Conservation (phyloP, 176 grass and related monocot species). For the Musa beccarii region DNA sequence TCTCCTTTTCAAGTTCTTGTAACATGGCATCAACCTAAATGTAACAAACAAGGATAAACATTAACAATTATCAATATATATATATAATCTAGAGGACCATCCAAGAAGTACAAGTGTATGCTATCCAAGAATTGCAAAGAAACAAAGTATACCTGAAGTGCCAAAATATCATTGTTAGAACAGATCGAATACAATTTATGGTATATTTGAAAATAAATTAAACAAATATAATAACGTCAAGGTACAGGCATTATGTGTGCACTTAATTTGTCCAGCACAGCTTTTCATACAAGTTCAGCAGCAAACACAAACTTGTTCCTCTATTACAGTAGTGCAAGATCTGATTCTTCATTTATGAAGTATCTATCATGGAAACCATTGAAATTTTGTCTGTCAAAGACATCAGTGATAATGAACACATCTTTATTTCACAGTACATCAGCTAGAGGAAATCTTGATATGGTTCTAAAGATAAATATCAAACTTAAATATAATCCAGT, state of each 20-base stretch:
- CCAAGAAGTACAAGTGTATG: no score
- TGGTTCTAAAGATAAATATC: no score
- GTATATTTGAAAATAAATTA: neutral
- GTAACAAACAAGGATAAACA: neutral
- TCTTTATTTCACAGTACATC: no score
- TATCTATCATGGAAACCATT: neutral
- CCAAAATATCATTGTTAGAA: neutral
- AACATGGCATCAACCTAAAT: conserved; percentile 91
- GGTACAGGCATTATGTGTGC: neutral
- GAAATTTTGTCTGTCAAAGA: no score
- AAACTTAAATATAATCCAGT: no score
- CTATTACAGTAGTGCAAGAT: neutral
- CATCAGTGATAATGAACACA: no score
- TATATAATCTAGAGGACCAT: neutral
- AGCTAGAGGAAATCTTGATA: no score
- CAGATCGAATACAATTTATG: neutral
- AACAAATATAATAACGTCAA: neutral
- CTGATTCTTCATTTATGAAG: neutral
- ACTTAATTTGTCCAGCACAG: neutral
- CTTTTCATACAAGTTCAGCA: neutral
- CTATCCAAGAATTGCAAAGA: no score
- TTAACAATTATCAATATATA: neutral
- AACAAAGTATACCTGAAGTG: neutral
- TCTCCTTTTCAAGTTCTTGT: conserved; percentile 87
- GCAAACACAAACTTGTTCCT: neutral